A percentile compares a stretch with the other conserved stretches of the same genome.
Evolutionary conservation across 805 yeast species (phyloP).

Genomic region (Candida arabinofermentans): DNA sequence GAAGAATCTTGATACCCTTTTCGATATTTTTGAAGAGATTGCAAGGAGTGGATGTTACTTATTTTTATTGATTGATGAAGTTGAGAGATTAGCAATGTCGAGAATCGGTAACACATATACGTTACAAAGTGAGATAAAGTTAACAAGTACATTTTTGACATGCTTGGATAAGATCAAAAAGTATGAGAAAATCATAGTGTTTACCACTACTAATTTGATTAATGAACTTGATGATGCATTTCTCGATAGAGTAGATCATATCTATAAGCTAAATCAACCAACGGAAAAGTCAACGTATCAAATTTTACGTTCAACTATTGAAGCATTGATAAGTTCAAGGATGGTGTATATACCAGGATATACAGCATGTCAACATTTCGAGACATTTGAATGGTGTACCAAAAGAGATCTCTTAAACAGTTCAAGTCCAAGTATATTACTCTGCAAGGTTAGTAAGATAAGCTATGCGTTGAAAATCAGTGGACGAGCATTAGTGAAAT

Average conservation of each 20-base stretch:
- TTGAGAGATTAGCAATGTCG: slow-evolving; percentile 42
- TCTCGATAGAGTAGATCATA: slow-evolving; percentile 39
- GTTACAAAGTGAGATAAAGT: slow-evolving; percentile 37
- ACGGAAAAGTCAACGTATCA: slow-evolving; percentile 24
- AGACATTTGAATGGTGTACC: not conserved
- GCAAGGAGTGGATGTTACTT: slow-evolving; percentile 19
- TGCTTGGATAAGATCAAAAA: slow-evolving; percentile 37
- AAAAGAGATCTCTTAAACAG: not conserved
- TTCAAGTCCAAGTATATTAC: slow-evolving; percentile 2
- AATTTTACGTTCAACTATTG: slow-evolving; percentile 29
- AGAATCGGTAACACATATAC: slow-evolving; percentile 36
- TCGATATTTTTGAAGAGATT: slow-evolving; percentile 30
- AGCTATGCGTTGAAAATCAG: slow-evolving; percentile 7
- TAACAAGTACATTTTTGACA: slow-evolving; percentile 36
- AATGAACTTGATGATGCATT: slow-evolving; percentile 40
- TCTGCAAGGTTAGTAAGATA: slow-evolving; percentile 6
- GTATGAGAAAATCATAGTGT: slow-evolving; percentile 32
- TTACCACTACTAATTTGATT: slow-evolving; percentile 40
- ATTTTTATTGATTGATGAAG: slow-evolving; percentile 41
- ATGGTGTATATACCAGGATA: not conserved
- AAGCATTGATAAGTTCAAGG: slow-evolving; percentile 13
- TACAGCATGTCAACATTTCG: not conserved
- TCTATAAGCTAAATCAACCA: slow-evolving; percentile 34
- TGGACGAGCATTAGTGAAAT: slow-evolving; percentile 9
- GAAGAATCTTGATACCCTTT: slow-evolving; percentile 35